Evolutionary conservation across 2,329 filamentous ascomycete genomes (phyloP), one percentile per base, ranked within the genome.

Genomic region (Cordyceps cateniannulata): DNA sequence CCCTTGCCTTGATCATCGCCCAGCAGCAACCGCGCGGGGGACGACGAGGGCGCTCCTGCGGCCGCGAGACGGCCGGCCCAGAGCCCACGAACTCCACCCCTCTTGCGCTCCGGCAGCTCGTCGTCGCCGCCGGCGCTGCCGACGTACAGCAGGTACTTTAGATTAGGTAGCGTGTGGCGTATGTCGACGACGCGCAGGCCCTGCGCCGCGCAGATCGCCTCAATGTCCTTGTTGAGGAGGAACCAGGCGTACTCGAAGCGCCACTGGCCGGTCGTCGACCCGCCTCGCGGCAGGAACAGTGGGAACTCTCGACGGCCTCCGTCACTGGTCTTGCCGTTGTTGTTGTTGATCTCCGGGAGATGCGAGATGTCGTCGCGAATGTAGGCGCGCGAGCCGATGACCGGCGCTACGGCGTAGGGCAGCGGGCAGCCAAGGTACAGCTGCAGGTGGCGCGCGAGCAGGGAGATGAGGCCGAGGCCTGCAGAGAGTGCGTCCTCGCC

Each of bases 241-340:
- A 98, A 99, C 70, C 96, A 95, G 12, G 82, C 95, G 72, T 98
- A 99, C 68, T 98, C 93, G 73, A 98, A 98, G 2, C 93, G 87
- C 76, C 93, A 98, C 50, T 92, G 85, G 0, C 91, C 85, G 2
- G 84, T 82, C 0, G 69, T 82, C n/a, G 76, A 89, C 74, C 82
- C 83, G 18, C 83, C 82, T 2, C 81, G 75, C 0, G 81, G 81
- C 0, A 85, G 70, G 73, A 93, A 93, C 0, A 99, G 81, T 0
- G 95, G 95, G 68, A 96, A 99, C 6, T 85, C 86, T 58, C 87
- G 80, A 50, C 86, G 82, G 60, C 54, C 5, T 42, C 24, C 62
- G 20, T 49, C 1, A 68, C 67, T n/a, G 83, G 52, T 18, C 22
- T 55, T 40, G 50, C 35, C 16, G 50, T n/a, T 14, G 49, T 18